phyloP scores from a whole-genome alignment of 768 basidiomycete species.

The Lepiota venenata region DNA sequence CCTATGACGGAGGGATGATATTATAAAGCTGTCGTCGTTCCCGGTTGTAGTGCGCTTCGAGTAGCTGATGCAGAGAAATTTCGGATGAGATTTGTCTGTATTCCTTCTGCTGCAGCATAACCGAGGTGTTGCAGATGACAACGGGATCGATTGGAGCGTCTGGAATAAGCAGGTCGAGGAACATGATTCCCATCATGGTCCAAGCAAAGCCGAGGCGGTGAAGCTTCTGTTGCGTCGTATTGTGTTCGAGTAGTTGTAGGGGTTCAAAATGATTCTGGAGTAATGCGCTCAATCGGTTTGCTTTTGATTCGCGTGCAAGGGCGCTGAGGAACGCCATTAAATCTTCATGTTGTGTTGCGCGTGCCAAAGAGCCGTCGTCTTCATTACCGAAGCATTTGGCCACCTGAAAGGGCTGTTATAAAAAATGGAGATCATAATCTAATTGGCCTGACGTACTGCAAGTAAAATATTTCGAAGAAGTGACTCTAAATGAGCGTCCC shows the following conservation, averaged over 20 bases:
- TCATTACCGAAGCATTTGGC: not conserved
- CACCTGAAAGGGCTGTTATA: not conserved
- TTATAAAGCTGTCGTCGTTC: conserved; percentile 45
- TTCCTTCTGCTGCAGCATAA: conserved; percentile 41
- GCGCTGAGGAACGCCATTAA: not conserved
- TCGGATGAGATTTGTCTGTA: conserved; percentile 40
- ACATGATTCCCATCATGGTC: conserved; percentile 54
- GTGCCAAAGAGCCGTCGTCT: not conserved
- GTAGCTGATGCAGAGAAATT: conserved; percentile 45
- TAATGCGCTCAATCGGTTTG: not conserved
- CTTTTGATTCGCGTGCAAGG: not conserved
- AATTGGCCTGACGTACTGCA: not conserved
- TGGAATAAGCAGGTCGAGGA: conserved; percentile 77
- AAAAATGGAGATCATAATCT: not conserved
- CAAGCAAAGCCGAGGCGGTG: conserved; percentile 36
- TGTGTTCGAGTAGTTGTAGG: not conserved
- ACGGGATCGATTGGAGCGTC: conserved; percentile 86
- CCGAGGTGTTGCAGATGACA: conserved; percentile 49
- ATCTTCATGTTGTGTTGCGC: not conserved
- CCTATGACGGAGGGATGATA: conserved; percentile 39
- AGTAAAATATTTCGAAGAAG: not conserved
- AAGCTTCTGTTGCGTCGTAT: conserved; percentile 3
- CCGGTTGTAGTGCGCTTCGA: conserved; percentile 60
- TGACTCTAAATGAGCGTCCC: conserved; percentile 1
- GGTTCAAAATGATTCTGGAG: conserved; percentile 1